Percentiles rank a stretch among this genome's conserved stretches.
phyloP scores from a whole-genome alignment of 208 protist genomes.

The Wallacemonas collosoma region DNA sequence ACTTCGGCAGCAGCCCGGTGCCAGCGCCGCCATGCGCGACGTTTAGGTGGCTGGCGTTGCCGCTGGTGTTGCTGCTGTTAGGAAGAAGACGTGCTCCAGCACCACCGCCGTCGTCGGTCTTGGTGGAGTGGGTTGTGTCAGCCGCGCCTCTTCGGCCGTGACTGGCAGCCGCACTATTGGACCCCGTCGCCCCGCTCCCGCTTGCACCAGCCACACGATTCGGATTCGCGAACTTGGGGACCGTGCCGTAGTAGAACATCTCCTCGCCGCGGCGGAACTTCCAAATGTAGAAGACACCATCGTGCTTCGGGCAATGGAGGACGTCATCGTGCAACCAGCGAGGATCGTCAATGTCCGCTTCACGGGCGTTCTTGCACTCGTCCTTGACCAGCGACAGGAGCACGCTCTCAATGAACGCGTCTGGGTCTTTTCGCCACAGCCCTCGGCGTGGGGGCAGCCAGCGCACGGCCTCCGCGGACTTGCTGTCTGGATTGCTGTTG shows the following conservation, averaged over 20 bases:
- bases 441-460: constrained; percentile 4
- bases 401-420: constrained; percentile 56
- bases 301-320: constrained; percentile 32
- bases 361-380: constrained; percentile 67
- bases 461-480: not conserved
- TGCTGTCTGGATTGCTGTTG: not conserved
- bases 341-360: constrained; percentile 50
- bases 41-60: not conserved
- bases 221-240: constrained; percentile 71
- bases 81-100: not conserved
- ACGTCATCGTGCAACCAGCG: constrained; percentile 47
- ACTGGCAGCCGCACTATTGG: too few species aligned
- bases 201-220: constrained; percentile 17
- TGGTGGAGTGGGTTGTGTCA: too few species aligned
- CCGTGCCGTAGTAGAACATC: constrained; percentile 69
- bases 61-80: constrained; percentile 20
- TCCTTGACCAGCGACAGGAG: constrained; percentile 67
- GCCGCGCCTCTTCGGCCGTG: too few species aligned
- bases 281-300: constrained; percentile 71
- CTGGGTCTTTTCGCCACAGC: constrained; percentile 48
- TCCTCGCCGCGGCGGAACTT: constrained; percentile 45
- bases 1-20: too few species aligned
- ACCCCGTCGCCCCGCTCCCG: not conserved
- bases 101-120: too few species aligned
- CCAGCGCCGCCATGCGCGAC: not conserved